A percentile compares a stretch with the other conserved stretches of the same genome.
phyloP scores from a whole-genome alignment of 2,329 filamentous ascomycete genomes.

The Ophiocordyceps camponoti-leonardi region DNA sequence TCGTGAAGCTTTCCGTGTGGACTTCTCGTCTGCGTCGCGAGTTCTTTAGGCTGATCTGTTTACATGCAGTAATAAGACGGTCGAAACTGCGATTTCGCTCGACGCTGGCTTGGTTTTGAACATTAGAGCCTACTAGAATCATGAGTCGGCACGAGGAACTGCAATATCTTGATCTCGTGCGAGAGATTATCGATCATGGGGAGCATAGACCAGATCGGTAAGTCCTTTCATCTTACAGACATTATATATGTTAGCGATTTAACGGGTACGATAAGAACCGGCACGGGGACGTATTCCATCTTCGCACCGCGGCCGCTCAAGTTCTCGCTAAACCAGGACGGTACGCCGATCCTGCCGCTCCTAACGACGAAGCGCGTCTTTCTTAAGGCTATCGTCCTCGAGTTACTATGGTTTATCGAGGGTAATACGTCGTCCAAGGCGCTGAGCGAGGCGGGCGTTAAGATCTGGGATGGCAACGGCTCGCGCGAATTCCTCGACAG shows the following conservation, averaged over 20 bases:
- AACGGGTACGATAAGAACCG: constrained; percentile 41
- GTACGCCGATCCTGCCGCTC: constrained; percentile 60
- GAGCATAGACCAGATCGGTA: constrained; percentile 82
- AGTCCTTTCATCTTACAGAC: not conserved
- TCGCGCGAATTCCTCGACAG: constrained; percentile 78
- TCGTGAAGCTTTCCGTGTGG: no score
- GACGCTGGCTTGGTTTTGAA: no score
- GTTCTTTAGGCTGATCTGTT: no score
- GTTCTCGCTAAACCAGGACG: constrained; percentile 57
- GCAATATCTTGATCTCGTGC: constrained; percentile 84
- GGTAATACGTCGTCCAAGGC: constrained; percentile 67
- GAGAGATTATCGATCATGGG: constrained; percentile 63
- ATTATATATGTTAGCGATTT: not conserved
- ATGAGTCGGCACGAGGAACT: constrained; percentile 56
- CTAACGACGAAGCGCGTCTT: constrained; percentile 97
- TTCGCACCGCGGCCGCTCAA: constrained; percentile 78
- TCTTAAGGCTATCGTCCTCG: constrained; percentile 70
- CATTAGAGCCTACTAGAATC: no score
- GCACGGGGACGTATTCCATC: constrained; percentile 79
- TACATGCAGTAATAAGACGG: no score
- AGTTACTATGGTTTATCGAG: constrained; percentile 90
- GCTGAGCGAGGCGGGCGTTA: constrained; percentile 64
- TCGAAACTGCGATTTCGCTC: no score
- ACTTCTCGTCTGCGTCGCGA: no score
- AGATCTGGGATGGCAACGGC: constrained; percentile 98